These are phyloP conservation scores for Pythium plurisporium DNA, from an alignment of 352 stramenopile species.

Conservation along the genomic window DNA sequence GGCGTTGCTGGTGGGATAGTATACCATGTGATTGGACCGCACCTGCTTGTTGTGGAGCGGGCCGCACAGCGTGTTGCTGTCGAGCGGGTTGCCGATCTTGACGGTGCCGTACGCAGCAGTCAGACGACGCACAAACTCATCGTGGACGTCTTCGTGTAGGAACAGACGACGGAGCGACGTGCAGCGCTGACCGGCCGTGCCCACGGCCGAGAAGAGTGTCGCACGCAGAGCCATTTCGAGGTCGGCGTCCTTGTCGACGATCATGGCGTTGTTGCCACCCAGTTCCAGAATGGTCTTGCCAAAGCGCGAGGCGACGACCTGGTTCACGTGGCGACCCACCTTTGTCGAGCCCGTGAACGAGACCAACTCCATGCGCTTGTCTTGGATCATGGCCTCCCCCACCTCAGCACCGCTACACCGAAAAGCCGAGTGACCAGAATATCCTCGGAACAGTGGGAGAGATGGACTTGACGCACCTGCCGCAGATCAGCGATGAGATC, in stretches of 20 bases:
- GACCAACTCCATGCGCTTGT: constrained; percentile 86
- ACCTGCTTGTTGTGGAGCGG: constrained; percentile 65
- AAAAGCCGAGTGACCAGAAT: neutral
- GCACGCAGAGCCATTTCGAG: constrained; percentile 88
- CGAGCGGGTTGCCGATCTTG: constrained; percentile 86
- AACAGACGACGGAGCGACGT: constrained; percentile 90
- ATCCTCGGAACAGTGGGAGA: neutral
- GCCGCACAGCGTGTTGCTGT: constrained; percentile 81
- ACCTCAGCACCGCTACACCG: constrained; percentile 57
- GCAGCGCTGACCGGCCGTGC: constrained; percentile 90
- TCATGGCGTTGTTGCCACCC: constrained; percentile 93
- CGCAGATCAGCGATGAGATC: constrained; percentile 84
- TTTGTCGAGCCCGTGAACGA: constrained; percentile 91
- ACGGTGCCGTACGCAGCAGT: constrained; percentile 84
- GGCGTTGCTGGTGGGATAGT: no score
- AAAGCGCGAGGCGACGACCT: constrained; percentile 86
- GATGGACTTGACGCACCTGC: constrained; percentile 29
- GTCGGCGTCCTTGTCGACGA: constrained; percentile 90
- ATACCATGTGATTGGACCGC: no score
- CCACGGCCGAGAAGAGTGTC: constrained; percentile 89
- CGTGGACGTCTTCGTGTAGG: constrained; percentile 89
- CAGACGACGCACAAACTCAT: constrained; percentile 84
- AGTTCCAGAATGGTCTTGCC: constrained; percentile 91
- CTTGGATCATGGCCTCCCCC: constrained; percentile 79
- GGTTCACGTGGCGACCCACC: constrained; percentile 83